These are phyloP conservation scores for Massospora cicadina DNA, from an alignment of 371 early-diverging fungal genomes.

Conservation along the genomic window DNA sequence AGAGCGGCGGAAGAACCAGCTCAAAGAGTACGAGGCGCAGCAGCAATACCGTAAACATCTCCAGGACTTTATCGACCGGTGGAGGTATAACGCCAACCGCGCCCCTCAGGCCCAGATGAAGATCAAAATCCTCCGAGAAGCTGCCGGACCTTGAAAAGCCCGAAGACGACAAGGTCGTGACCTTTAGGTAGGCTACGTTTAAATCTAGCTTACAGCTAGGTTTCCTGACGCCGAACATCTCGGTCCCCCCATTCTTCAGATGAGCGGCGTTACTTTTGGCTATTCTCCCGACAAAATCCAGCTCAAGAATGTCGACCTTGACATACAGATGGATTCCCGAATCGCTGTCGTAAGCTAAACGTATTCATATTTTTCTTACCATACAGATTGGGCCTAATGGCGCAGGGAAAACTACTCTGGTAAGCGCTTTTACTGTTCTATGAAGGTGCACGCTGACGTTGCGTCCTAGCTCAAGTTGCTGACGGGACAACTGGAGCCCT, in stretches of 20 bases:
- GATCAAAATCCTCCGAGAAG: slow-evolving; percentile 95
- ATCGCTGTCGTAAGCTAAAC: slow-evolving; percentile 47
- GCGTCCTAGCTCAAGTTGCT: slow-evolving; percentile 57
- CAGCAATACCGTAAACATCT: slow-evolving; percentile 80
- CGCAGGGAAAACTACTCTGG: slow-evolving; percentile 48
- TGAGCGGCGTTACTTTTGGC: slow-evolving; percentile 77
- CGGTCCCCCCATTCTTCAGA: slow-evolving; percentile 82
- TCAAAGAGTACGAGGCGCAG: slow-evolving; percentile 89
- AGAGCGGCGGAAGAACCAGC: slow-evolving; percentile 74
- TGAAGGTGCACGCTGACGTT: slow-evolving; percentile 54
- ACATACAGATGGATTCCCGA: slow-evolving; percentile 89
- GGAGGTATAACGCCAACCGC: slow-evolving; percentile 97
- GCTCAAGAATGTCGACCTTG: slow-evolving; percentile 64
- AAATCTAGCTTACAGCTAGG: not conserved
- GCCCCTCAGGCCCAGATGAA: slow-evolving; percentile 96
- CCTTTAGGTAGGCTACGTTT: slow-evolving; percentile 29
- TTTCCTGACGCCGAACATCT: slow-evolving; percentile 81
- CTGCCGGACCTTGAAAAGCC: slow-evolving; percentile 81
- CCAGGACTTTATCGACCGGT: slow-evolving; percentile 95
- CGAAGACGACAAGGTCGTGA: slow-evolving; percentile 60
- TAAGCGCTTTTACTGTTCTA: slow-evolving; percentile 3
- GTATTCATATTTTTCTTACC: not conserved
- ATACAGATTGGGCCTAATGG: slow-evolving; percentile 42
- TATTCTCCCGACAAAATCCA: slow-evolving; percentile 54
- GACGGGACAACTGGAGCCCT: slow-evolving; percentile 63